Conservation (phyloP, 2,329 filamentous ascomycete species). For the Annulohypoxylon truncatum region DNA sequence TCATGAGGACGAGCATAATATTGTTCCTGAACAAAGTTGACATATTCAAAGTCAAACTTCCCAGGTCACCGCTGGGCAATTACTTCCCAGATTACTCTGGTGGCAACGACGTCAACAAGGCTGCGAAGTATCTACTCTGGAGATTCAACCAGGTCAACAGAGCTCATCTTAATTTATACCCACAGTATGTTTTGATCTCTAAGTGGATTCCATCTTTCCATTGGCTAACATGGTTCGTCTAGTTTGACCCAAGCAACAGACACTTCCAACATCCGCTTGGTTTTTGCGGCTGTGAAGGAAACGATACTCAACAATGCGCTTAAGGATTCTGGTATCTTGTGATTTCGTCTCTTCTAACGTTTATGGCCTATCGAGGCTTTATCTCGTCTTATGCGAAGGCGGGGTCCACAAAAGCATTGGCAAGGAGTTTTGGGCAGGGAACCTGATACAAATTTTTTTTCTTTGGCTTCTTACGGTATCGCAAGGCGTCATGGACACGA, state of each 20-base stretch:
- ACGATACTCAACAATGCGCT: constrained; percentile 98
- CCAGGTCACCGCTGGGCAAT: constrained; percentile 87
- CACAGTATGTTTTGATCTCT: constrained; percentile 76
- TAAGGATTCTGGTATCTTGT: constrained; percentile 97
- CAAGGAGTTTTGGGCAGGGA: constrained; percentile 43
- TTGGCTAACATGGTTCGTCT: constrained; percentile 40
- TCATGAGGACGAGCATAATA: constrained; percentile 98
- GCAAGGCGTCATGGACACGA: constrained; percentile 49
- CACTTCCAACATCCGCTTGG: constrained; percentile 96
- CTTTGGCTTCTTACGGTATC: constrained; percentile 35
- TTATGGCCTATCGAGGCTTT: constrained; percentile 15
- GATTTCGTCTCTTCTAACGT: constrained; percentile 51
- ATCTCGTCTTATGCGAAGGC: constrained; percentile 36
- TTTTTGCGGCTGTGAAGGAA: constrained; percentile 98
- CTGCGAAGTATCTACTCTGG: constrained; percentile 97
- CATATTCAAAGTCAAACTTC: constrained; percentile 94
- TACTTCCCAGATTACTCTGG: constrained; percentile 99
- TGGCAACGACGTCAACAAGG: constrained; percentile 96
- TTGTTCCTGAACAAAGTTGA: constrained; percentile 99
- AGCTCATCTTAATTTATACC: constrained; percentile 94
- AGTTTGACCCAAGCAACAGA: constrained; percentile 99
- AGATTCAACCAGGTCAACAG: constrained; percentile 98
- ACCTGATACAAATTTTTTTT: constrained; percentile 37
- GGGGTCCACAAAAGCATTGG: constrained; percentile 46
- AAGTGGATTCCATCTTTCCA: neutral